A percentile compares a stretch with the other conserved stretches of the same genome.
Evolutionary conservation across 768 basidiomycete genomes (phyloP).

Genomic region (Rhodotorula graminis): DNA sequence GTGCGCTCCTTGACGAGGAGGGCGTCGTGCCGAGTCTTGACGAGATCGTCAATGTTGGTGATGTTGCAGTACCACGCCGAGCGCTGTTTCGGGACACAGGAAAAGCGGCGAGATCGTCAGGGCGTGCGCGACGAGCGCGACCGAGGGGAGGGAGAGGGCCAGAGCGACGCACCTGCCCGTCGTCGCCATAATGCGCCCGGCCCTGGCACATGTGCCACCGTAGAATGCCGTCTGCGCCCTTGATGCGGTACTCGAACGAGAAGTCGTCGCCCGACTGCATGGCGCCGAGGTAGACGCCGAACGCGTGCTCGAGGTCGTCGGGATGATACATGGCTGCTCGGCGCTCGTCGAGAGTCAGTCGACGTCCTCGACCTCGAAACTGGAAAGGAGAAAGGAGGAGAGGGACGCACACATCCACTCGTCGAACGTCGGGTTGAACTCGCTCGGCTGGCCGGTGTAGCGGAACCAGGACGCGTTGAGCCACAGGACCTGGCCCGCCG

Average conservation of each 20-base stretch:
- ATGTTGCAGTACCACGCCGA: slow-evolving; percentile 5
- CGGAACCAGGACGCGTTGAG: slow-evolving; percentile 12
- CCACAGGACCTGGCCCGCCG: slow-evolving; percentile 15
- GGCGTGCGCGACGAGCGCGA: too few relatives aligned
- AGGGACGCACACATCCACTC: not conserved
- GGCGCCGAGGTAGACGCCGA: slow-evolving; percentile 12
- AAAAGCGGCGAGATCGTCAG: too few relatives aligned
- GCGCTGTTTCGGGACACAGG: not conserved
- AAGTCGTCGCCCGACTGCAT: slow-evolving; percentile 18
- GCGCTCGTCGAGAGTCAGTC: not conserved
- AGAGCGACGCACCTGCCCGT: too few relatives aligned
- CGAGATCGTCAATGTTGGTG: slow-evolving; percentile 10
- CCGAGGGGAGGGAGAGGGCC: too few relatives aligned
- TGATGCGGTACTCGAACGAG: slow-evolving; percentile 29
- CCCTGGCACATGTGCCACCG: slow-evolving; percentile 21
- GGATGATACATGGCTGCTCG: slow-evolving; percentile 14
- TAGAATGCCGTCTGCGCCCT: not conserved
- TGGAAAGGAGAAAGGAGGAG: not conserved
- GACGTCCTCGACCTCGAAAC: too few relatives aligned
- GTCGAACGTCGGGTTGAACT: not conserved
- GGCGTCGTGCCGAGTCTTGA: slow-evolving; percentile 4
- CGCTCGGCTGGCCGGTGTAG: slow-evolving; percentile 7
- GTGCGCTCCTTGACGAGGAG: slow-evolving; percentile 21
- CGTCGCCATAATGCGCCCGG: not conserved
- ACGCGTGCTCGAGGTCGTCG: slow-evolving; percentile 16